Evolutionary conservation across 805 yeast genomes (phyloP).

Genomic region (Yarrowia deformans): DNA sequence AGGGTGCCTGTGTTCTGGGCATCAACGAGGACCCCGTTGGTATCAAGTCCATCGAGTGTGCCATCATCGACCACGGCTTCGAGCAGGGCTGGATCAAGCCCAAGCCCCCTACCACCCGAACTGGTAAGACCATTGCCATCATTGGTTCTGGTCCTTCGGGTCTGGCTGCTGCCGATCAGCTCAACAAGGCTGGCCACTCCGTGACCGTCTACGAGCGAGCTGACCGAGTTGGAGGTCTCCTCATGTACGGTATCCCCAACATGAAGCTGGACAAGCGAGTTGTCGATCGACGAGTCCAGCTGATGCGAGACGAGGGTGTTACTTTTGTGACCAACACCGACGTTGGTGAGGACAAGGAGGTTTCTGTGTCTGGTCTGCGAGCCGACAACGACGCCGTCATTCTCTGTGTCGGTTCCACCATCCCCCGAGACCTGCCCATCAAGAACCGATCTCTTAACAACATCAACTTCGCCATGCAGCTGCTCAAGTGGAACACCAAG

Average conservation of each 20-base stretch:
- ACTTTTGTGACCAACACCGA: constrained; percentile 77
- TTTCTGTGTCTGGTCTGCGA: constrained; percentile 73
- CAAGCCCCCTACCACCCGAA: constrained; percentile 74
- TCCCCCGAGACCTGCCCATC: constrained; percentile 92
- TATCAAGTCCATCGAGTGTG: constrained; percentile 93
- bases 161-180: constrained; percentile 94
- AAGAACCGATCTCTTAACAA: constrained; percentile 92
- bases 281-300: constrained; percentile 91
- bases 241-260: constrained; percentile 99
- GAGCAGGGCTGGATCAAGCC: constrained; percentile 97
- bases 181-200: constrained; percentile 92
- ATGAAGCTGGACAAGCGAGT: constrained; percentile 95
- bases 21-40: constrained; percentile 96
- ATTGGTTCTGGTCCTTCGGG: constrained; percentile 99
- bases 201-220: constrained; percentile 94
- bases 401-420: constrained; percentile 92
- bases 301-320: constrained; percentile 89
- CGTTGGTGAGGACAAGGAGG: constrained; percentile 73
- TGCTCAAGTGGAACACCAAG: constrained; percentile 86
- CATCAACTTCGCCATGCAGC: constrained; percentile 93
- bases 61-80: constrained; percentile 94
- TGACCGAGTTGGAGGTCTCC: constrained; percentile 94
- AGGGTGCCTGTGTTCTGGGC: constrained; percentile 94
- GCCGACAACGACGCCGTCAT: constrained; percentile 79
- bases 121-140: constrained; percentile 84